Evolutionary conservation across 495 filamentous ascomycete species (phyloP).

Genomic region (Baudoinia panamericana): DNA sequence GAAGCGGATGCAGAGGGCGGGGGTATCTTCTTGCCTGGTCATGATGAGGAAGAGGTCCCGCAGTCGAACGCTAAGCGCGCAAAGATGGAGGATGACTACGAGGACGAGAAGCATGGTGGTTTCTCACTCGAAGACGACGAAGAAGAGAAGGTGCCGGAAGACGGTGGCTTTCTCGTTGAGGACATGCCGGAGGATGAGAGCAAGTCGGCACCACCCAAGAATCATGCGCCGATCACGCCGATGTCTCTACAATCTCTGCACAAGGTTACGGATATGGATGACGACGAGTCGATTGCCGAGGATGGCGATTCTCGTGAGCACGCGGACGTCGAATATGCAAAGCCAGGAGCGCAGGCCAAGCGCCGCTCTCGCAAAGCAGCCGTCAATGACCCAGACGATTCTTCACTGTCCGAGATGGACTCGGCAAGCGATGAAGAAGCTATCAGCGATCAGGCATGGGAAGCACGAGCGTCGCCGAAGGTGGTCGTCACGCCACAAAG

Average conservation of each 20-base stretch:
- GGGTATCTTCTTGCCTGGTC: conserved; percentile 19
- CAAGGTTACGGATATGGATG: conserved; percentile 7
- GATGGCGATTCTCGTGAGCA: not conserved
- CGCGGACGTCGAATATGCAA: not conserved
- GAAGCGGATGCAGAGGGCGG: conserved; percentile 14
- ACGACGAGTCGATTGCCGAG: conserved; percentile 12
- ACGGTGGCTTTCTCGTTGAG: conserved; percentile 15
- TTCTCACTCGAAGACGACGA: conserved; percentile 13
- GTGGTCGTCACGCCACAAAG: not conserved
- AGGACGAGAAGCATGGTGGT: conserved; percentile 10
- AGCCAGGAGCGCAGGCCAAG: not conserved
- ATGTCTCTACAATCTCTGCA: conserved; percentile 25
- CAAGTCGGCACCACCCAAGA: not conserved
- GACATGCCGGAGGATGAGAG: not conserved
- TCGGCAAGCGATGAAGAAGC: not conserved
- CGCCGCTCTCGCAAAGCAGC: not conserved
- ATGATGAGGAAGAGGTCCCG: conserved; percentile 18
- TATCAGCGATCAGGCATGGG: not conserved
- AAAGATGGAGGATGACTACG: not conserved
- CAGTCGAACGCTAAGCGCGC: not conserved
- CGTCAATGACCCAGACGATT: not conserved
- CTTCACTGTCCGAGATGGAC: conserved; percentile 2
- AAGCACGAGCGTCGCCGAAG: not conserved
- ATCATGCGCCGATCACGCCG: conserved; percentile 19
- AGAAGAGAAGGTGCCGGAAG: not conserved